phyloP scores from a whole-genome alignment of 1,139 yeast species.

The Yamadazyma diospyri region DNA sequence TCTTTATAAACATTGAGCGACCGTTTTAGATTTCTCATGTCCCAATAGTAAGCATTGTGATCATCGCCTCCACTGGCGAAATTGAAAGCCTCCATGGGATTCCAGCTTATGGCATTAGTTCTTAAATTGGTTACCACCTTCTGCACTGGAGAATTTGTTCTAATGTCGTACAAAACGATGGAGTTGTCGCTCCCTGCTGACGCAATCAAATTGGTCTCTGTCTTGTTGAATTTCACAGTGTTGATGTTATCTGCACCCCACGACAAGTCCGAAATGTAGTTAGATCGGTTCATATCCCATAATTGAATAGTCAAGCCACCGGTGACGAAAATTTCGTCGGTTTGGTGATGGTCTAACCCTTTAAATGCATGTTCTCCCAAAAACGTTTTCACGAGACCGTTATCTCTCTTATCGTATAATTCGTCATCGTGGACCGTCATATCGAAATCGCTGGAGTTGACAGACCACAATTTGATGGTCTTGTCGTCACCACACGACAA shows the following conservation, averaged over 20 bases:
- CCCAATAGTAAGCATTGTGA: slow-evolving; percentile 92
- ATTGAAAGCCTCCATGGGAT: slow-evolving; percentile 95
- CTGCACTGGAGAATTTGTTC: slow-evolving; percentile 92
- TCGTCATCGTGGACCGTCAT: slow-evolving; percentile 25
- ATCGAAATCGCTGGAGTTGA: slow-evolving; percentile 42
- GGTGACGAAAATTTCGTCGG: slow-evolving; percentile 74
- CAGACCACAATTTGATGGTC: slow-evolving; percentile 81
- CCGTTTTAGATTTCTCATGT: slow-evolving; percentile 84
- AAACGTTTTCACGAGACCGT: slow-evolving; percentile 69
- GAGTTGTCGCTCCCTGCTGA: slow-evolving; percentile 93
- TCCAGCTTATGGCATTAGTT: slow-evolving; percentile 89
- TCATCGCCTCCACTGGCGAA: slow-evolving; percentile 94
- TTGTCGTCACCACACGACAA: slow-evolving; percentile 91
- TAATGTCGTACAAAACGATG: slow-evolving; percentile 81
- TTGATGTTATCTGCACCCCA: slow-evolving; percentile 96
- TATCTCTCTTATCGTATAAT: slow-evolving; percentile 27
- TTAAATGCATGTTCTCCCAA: slow-evolving; percentile 82
- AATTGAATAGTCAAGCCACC: slow-evolving; percentile 87
- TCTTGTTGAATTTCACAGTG: slow-evolving; percentile 80
- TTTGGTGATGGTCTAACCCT: slow-evolving; percentile 82
- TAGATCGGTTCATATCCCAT: slow-evolving; percentile 83
- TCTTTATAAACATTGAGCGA: slow-evolving; percentile 87
- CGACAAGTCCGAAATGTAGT: slow-evolving; percentile 71
- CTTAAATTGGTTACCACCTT: slow-evolving; percentile 80
- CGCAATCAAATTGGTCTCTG: slow-evolving; percentile 87